These are phyloP conservation scores for Leccinum longicurvipes DNA, from an alignment of 768 basidiomycete species.

Conservation along the genomic window DNA sequence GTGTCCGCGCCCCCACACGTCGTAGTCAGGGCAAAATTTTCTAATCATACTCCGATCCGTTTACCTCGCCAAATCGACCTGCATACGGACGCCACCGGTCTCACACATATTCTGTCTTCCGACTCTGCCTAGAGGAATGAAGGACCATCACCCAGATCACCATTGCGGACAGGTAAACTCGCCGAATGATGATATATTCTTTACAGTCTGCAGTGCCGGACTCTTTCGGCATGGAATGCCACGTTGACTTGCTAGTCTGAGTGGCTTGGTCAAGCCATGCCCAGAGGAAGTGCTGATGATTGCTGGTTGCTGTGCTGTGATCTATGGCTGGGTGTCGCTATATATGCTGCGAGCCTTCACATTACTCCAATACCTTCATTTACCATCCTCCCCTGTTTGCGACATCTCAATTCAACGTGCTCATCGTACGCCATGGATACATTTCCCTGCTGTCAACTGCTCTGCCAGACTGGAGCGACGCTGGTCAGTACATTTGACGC, in stretches of 20 bases:
- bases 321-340: conserved; percentile 10
- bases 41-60: background rate
- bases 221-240: background rate
- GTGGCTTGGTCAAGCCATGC: conserved; percentile 2
- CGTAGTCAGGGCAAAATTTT: conserved; percentile 17
- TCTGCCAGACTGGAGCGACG: background rate
- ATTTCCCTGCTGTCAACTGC: background rate
- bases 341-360: conserved; percentile 15
- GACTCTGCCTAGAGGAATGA: conserved; percentile 2
- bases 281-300: background rate
- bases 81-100: conserved; percentile 12
- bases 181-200: background rate
- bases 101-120: conserved; percentile 1
- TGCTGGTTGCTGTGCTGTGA: conserved; percentile 16
- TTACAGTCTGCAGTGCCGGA: background rate
- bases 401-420: background rate
- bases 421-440: conserved; percentile 6
- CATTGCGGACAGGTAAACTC: background rate
- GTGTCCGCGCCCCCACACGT: background rate
- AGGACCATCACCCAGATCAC: background rate
- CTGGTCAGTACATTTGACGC: conserved; percentile 7
- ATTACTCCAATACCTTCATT: conserved; percentile 1
- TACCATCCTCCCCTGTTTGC: background rate
- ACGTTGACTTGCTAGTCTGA: background rate
- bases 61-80: background rate